Evolutionary conservation across 768 basidiomycete genomes (phyloP), one percentile per base, ranked within the genome.

Genomic region (Exidia glandulosa): DNA sequence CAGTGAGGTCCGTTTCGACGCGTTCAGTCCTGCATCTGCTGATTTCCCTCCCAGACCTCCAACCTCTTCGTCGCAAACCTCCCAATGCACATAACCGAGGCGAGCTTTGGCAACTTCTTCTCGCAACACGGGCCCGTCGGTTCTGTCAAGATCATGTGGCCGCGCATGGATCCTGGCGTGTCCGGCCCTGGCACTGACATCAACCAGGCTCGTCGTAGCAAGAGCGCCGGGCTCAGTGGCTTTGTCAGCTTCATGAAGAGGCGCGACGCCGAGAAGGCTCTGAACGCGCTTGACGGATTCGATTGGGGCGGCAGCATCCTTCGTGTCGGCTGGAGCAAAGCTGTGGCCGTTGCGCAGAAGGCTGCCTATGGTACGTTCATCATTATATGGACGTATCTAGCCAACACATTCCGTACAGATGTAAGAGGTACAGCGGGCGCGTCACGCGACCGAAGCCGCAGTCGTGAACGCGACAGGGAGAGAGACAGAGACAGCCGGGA

Each of bases 131-230:
- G 96, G 0, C 91, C 94, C n/a, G 88, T 99, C 62, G 95, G 88
- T 27, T 94, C 91, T 25, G 91, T 94, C 48, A 93, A 95, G 77
- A 85, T 98, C 64, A 97, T 98, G 94, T 98, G 94, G 94, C 95
- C 94, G n/a, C 85, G 95, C 41, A 81, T 84, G 12, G 50, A 27
- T 14, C 92, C 94, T 67, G 79, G 74, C 19, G 77, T 80, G 2
- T 63, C 72, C 5, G 86, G 87, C 32, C 85, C 87, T 55, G 90
- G 86, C 2, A 81, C 83, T 27, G 86, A 90, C 50, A 88, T 91
- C 80, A 87, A 86, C 27, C 72, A 81, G 7, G 79, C 84, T 16
- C 80, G 93, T 47, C 79, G 85, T 55, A 78, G 75, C 56, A 88
- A 89, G 72, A 86, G 79, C 66, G 68, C 85, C 13, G 90, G 91